These are phyloP conservation scores for Quercus mongolica DNA, from an alignment of 306 rosid species.

Conservation along the genomic window DNA sequence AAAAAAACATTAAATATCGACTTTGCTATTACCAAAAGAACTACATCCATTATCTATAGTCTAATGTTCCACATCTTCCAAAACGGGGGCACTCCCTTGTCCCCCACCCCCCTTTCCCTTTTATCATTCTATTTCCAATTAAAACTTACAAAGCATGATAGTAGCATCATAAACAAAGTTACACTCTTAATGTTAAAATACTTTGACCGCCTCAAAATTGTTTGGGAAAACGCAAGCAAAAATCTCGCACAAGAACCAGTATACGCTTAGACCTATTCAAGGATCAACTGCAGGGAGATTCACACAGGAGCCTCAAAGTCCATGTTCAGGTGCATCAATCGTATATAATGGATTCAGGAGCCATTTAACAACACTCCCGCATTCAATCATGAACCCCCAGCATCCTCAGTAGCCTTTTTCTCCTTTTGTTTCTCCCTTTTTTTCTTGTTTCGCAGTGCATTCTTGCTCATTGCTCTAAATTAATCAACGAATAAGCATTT, in stretches of 20 bases:
- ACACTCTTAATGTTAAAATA: not conserved
- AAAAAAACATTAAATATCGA: too few species aligned
- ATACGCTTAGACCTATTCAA: not conserved
- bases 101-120: too few species aligned
- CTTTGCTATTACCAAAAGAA: not conserved
- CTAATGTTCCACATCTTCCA: not conserved
- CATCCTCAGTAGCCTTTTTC: constrained; percentile 64
- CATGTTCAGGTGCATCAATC: not conserved
- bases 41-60: not conserved
- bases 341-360: not conserved
- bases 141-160: not conserved
- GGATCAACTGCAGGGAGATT: not conserved
- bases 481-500: constrained; percentile 17
- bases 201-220: not conserved
- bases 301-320: constrained; percentile 11
- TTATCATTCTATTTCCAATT: too few species aligned
- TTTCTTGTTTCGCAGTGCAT: constrained; percentile 82
- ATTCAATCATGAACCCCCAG: constrained; percentile 35
- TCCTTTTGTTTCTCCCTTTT: constrained; percentile 92
- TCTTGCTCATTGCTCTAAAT: constrained; percentile 75
- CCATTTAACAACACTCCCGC: not conserved
- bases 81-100: not conserved
- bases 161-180: not conserved
- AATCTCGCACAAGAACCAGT: not conserved
- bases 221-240: not conserved